These are phyloP conservation scores for Acanthamoeba culbertsoni DNA, from an alignment of 208 protist genomes.

Conservation along the genomic window DNA sequence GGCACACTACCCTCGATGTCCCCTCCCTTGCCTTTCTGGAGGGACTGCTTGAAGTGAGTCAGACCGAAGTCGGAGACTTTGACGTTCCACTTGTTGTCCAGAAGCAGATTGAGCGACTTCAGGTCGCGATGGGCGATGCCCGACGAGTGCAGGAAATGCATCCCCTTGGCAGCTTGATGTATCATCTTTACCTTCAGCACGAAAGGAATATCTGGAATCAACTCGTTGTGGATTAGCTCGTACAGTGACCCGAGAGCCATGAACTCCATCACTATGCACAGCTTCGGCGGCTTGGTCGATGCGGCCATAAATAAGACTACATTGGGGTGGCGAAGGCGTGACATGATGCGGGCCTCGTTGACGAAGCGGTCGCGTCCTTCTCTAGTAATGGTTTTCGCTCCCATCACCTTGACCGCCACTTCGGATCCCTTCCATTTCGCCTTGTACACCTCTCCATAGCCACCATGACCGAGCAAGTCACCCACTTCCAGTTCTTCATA, in stretches of 20 bases:
- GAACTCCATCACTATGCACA: constrained; percentile 60
- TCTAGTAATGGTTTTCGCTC: not conserved
- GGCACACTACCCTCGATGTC: not conserved
- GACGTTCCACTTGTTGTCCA: constrained; percentile 49
- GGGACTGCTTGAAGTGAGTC: not conserved
- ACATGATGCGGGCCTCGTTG: constrained; percentile 68
- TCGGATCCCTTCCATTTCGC: constrained; percentile 31
- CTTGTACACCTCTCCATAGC: constrained; percentile 21
- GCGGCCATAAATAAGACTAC: constrained; percentile 75
- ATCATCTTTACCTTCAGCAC: constrained; percentile 47
- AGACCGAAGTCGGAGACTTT: constrained; percentile 26
- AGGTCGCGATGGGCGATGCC: not conserved
- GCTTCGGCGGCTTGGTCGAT: constrained; percentile 17
- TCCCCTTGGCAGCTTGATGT: not conserved
- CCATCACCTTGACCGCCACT: constrained; percentile 18
- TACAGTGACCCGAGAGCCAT: not conserved
- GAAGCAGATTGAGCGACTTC: constrained; percentile 41
- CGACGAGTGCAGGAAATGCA: constrained; percentile 37
- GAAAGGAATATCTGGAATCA: constrained; percentile 28
- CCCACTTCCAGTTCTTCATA: constrained; percentile 36
- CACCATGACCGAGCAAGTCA: not conserved
- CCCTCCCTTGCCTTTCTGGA: not conserved
- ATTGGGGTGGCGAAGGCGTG: constrained; percentile 67
- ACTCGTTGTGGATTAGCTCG: constrained; percentile 14
- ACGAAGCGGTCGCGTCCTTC: not conserved